These are phyloP conservation scores for Teunomyces atbi DNA, from an alignment of 805 yeast genomes.

Conservation along the genomic window DNA sequence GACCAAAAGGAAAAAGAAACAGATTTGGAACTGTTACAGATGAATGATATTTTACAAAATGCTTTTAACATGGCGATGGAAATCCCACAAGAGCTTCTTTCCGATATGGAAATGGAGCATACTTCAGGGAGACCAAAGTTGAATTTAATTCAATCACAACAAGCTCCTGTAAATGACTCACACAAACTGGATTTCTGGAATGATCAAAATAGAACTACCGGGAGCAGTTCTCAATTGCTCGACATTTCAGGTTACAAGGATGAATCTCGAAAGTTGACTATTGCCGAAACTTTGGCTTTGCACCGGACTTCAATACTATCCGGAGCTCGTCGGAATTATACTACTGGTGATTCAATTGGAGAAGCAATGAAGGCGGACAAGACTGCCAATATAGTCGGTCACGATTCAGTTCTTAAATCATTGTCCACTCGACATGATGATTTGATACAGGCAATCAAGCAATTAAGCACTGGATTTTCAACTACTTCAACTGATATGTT, in stretches of 20 bases:
- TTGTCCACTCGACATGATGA: slow-evolving; percentile 12
- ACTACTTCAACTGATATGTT: slow-evolving; percentile 5
- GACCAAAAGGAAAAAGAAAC: slow-evolving; percentile 25
- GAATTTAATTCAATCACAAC: slow-evolving; percentile 1
- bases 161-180: neutral
- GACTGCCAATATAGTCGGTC: neutral
- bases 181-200: neutral
- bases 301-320: slow-evolving; percentile 46
- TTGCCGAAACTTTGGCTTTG: slow-evolving; percentile 60
- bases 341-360: slow-evolving; percentile 26
- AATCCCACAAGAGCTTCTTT: slow-evolving; percentile 50
- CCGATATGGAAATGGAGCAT: slow-evolving; percentile 31
- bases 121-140: slow-evolving; percentile 2
- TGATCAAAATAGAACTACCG: slow-evolving; percentile 14
- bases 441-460: slow-evolving; percentile 36
- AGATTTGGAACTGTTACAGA: slow-evolving; percentile 52
- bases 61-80: slow-evolving; percentile 77
- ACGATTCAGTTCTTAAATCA: neutral
- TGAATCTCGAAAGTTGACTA: slow-evolving; percentile 35
- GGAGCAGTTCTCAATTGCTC: neutral
- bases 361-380: slow-evolving; percentile 19
- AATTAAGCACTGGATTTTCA: slow-evolving; percentile 35
- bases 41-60: slow-evolving; percentile 73
- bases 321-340: slow-evolving; percentile 25
- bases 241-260: neutral